Conservation (phyloP, 441 rosid species). For the Corymbia calophylla region DNA sequence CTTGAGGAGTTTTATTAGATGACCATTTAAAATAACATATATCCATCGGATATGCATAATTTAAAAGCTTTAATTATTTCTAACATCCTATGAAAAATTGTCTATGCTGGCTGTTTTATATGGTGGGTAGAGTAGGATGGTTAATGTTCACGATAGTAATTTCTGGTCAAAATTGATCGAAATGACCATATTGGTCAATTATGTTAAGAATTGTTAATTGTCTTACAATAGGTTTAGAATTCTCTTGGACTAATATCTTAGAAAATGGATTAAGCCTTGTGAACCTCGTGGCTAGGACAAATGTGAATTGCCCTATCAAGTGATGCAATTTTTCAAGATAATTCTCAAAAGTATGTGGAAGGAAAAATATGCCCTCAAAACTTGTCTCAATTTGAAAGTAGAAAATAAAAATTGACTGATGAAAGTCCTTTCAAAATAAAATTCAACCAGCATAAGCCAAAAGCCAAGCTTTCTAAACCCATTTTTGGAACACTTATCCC, state of each 20-base stretch:
- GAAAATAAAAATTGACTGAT: not conserved
- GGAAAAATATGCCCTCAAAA: not conserved
- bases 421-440: not conserved
- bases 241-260: rapidly evolving
- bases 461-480: not conserved
- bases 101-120: rapidly evolving
- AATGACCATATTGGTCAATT: rapidly evolving
- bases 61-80: no score
- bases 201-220: no score
- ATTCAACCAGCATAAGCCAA: not conserved
- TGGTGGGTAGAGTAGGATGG: no score
- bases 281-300: not conserved
- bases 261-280: not conserved
- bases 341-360: not conserved
- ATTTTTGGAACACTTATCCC: not conserved
- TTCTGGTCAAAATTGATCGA: rapidly evolving
- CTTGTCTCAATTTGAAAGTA: not conserved
- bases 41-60: rapidly evolving
- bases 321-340: not conserved
- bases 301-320: not conserved
- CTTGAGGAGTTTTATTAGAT: not conserved
- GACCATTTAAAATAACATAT: not conserved
- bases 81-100: rapidly evolving
- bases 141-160: rapidly evolving
- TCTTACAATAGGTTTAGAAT: not conserved